Base-by-base conservation (phyloP, 2,329 filamentous ascomycete species). In the Sporothrix pallida region DNA sequence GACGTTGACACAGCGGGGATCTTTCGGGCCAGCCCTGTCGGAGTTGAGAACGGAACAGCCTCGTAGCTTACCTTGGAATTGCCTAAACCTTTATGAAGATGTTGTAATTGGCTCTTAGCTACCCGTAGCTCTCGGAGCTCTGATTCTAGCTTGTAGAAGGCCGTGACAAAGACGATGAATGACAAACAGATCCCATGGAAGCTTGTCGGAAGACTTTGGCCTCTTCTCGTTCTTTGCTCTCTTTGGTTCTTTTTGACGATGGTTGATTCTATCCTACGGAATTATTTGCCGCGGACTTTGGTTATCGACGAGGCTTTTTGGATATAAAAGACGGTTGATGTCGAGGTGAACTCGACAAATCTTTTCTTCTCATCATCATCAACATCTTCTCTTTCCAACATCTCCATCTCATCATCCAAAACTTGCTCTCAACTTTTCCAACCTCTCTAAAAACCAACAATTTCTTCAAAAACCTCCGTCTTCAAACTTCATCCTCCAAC, bases 271-370 rank as follows among this genome's bases (percentile, higher is more conserved):
- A 13, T 63, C 37, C 63, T 15, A 52, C 63, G 63, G 63, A 68
- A 68, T 68, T 68, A 52, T 68, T 52, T 50, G 46, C n/a, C 63
- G 42, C 67, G 48, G 67, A 69, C 20, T 69, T 69, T 69, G 67
- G 48, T 69, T 69, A 69, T 50, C 67, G 67, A 54, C 48, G 67
- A 20, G 67, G n/a, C 20, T 15, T 20, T 37, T 9, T n/a, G 17
- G 9, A 48, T 52, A 69, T 69, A 69, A 69, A 69, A 54, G 63
- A 68, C 44, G 26, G 63, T 15, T 13, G 48, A 54, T 37, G 46
- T 52, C 23, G 67, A 20, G 17, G 26, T 54, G 15, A 54, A 37
- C 2, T 13, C 17, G 17, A 20, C 2, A 42, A 13, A 54, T 20
- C 5, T 9, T 42, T 37, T 37, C 31, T 37, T 37, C 31, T 37